Conservation (phyloP, 768 basidiomycete genomes). For the Lentinula sp. region DNA sequence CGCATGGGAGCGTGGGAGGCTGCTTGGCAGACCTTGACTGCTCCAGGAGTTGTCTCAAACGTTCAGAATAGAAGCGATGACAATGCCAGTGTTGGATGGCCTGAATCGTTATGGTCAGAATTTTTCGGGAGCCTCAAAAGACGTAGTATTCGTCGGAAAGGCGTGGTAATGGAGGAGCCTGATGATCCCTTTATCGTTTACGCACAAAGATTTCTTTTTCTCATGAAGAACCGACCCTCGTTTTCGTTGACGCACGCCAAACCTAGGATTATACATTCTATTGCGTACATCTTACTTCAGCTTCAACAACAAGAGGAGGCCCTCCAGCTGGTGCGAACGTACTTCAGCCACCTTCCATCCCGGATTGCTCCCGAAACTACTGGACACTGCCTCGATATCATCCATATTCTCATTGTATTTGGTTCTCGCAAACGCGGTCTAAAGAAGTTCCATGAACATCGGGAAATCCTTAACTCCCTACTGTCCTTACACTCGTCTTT, state of each 20-base stretch:
- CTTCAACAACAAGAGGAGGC: constrained; percentile 33
- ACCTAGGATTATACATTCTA: constrained; percentile 35
- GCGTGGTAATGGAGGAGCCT: not conserved
- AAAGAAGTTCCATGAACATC: constrained; percentile 35
- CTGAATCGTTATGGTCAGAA: constrained; percentile 54
- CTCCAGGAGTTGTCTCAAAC: not conserved
- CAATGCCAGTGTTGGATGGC: constrained; percentile 18
- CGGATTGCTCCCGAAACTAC: constrained; percentile 27
- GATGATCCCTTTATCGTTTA: constrained; percentile 8
- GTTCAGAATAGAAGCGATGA: not conserved
- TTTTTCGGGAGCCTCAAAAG: constrained; percentile 42
- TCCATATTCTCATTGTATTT: constrained; percentile 44
- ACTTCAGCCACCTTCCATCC: constrained; percentile 43
- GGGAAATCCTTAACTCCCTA: constrained; percentile 37
- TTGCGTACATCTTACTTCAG: constrained; percentile 43
- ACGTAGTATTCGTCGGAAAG: constrained; percentile 20
- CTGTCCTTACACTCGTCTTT: constrained; percentile 41
- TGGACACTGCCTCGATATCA: constrained; percentile 39
- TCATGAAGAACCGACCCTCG: constrained; percentile 36
- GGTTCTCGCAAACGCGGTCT: constrained; percentile 28
- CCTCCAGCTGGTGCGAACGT: constrained; percentile 37
- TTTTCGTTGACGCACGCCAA: constrained; percentile 26
- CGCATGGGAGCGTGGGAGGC: constrained; percentile 48
- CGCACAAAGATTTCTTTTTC: constrained; percentile 24
- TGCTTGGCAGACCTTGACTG: constrained; percentile 37